Percentiles rank a stretch among this genome's conserved stretches.
These are phyloP conservation scores for Aspergillus intermedius DNA, from an alignment of 2,329 filamentous ascomycete species.

Conservation along the genomic window DNA sequence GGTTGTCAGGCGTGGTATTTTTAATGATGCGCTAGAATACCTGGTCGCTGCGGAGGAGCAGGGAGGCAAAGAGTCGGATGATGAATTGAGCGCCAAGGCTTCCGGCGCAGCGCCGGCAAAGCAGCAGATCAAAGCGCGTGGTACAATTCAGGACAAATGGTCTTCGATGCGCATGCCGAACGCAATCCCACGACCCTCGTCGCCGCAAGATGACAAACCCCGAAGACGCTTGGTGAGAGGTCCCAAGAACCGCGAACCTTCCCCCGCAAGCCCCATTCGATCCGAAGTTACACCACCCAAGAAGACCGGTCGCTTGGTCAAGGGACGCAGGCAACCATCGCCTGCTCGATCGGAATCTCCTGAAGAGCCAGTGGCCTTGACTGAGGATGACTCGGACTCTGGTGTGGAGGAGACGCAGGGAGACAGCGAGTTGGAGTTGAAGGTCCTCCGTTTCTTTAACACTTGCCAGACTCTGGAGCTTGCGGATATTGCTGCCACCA, in stretches of 20 bases:
- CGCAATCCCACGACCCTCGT: conserved; percentile 12
- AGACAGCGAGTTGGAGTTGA: conserved; percentile 38
- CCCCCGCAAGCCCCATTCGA: conserved; percentile 16
- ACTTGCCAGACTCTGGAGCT: conserved; percentile 68
- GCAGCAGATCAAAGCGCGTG: conserved; percentile 49
- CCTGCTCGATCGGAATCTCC: conserved; percentile 29
- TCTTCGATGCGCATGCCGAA: conserved; percentile 39
- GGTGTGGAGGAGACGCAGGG: conserved; percentile 34
- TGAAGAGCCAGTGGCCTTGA: conserved; percentile 35
- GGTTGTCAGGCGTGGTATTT: conserved; percentile 44
- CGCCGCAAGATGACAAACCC: conserved; percentile 20
- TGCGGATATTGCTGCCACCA: conserved; percentile 71
- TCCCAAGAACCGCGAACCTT: conserved; percentile 23
- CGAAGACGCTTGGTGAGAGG: conserved; percentile 36
- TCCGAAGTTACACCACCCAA: conserved; percentile 21
- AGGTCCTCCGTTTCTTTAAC: conserved; percentile 77
- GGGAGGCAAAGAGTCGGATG: conserved; percentile 28
- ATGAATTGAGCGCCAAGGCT: conserved; percentile 29
- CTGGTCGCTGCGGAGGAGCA: conserved; percentile 38
- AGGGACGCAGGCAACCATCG: conserved; percentile 39
- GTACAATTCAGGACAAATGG: conserved; percentile 56
- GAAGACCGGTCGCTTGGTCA: conserved; percentile 39
- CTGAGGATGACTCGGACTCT: conserved; percentile 42
- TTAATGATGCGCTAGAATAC: conserved; percentile 48
- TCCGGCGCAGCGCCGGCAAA: conserved; percentile 33